Base-by-base conservation (phyloP, 2,329 filamentous ascomycete species). In the Salinomyces thailandicus region DNA sequence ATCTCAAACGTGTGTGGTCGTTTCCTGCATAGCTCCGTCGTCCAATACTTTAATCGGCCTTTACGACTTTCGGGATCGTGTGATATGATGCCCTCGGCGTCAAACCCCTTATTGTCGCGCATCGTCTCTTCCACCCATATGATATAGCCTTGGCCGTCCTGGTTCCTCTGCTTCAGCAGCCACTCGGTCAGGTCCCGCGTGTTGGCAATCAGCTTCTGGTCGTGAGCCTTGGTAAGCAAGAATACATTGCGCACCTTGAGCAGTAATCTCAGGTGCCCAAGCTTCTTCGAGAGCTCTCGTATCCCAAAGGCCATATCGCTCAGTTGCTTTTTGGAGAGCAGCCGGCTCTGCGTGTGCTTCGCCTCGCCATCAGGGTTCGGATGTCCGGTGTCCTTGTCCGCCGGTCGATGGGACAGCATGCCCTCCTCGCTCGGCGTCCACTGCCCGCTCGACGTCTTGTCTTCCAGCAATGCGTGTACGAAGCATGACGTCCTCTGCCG, bases 271-370 rank as follows among this genome's bases (percentile, higher is more conserved):
- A 96, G 79, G 59, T 79, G 86, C 35, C 85, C 83, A 41, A 96
- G 64, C 42, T 84, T 81, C 54, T 93, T 82, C 18, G 84, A 89
- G 40, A 98, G 67, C 61, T 95, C 85, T 32, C 91, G 73, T 39
- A 96, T 91, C 17, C 89, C 87, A 77, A 89, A 87, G 0, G 89
- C 87, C 89, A 98, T 96, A 52, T 96, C 91, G 11, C 82, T 86
- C 28, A 98, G 70, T 61, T 98, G 85, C 59, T 84, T 86, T 66
- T 96, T 96, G 1, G 87, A 95, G 48, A 96, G 69, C 33, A 95
- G 73, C n/a, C 89, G 74, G 41, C 75, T 79, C 38, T 77, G 67
- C 13, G 69, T 64, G 17, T 61, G 57, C 15, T 54, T 51, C 16
- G 38, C 50, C n/a, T 58, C 52, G 13, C 52, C 43, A 11, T 54